Evolutionary conservation across 306 rosid species (phyloP), one percentile per base, ranked within the genome.

Genomic region (Ceratonia siliqua): DNA sequence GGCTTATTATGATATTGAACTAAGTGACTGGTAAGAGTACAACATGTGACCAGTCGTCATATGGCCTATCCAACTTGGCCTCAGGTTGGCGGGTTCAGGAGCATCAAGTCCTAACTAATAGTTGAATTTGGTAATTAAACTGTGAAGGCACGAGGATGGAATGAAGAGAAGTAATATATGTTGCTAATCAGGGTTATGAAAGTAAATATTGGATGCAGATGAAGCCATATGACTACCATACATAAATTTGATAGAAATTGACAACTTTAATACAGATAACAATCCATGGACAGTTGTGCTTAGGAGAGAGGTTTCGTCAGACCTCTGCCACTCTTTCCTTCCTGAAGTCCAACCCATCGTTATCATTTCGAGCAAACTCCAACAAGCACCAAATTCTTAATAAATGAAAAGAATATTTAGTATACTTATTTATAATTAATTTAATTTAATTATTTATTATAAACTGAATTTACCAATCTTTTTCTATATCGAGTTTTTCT

Each of bases 331-430:
- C 14, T 48, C 5, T 10, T 41, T 20, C 43, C 54, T 66, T 80
- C 42, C 28, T 46, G 50, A 42, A 49, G 1, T 25, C 27, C 20
- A 79, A 50, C 50, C 57, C 75, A 70, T 70, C 83, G 30, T 1
- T 55, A 5, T 80, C 82, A 80, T 61, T 20, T 24, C 62, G 38
- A 79, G 61, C 78, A 65, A 76, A 70, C 57, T 68, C 76, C 36
- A 75, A 24, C 80, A 87, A 74, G 85, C 79, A 82, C 82, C 78
- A 17, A 0, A 28, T 49, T 33, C 22, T 61, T 17, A n/a, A n/a
- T n/a, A n/a, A n/a, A n/a, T n/a, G n/a, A n/a, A n/a, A 3, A 9
- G 7, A 27, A 38, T 10, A 8, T 18, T 11, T 24, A n/a, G n/a
- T n/a, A n/a, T n/a, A n/a, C n/a, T n/a, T n/a, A n/a, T n/a, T n/a